These are phyloP conservation scores for Thielaviopsis cerberus DNA, from an alignment of 2,329 filamentous ascomycete genomes.

Conservation along the genomic window DNA sequence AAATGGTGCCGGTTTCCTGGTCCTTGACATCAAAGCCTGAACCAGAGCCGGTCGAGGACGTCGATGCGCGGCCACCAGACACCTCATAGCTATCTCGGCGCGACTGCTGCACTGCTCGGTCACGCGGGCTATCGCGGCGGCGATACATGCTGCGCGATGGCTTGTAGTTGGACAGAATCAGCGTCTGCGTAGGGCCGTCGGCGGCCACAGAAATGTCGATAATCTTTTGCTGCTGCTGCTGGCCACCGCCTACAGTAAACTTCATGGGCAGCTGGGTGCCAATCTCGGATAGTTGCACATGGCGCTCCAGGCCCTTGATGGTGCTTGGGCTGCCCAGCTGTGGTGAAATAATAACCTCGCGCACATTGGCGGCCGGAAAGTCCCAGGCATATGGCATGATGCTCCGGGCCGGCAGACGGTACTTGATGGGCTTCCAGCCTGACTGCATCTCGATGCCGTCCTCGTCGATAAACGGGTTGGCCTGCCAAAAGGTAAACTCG, in stretches of 20 bases:
- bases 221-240: conserved; percentile 68
- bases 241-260: conserved; percentile 46
- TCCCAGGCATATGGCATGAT: conserved; percentile 99
- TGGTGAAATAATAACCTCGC: conserved; percentile 69
- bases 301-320: conserved; percentile 46
- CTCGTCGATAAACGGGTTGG: conserved; percentile 80
- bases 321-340: conserved; percentile 26
- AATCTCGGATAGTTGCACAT: conserved; percentile 90
- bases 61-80: neutral
- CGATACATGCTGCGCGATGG: conserved; percentile 76
- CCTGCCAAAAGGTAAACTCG: conserved; percentile 92
- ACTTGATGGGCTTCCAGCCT: conserved; percentile 81
- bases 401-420: conserved; percentile 77
- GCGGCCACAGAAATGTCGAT: conserved; percentile 94
- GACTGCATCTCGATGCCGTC: conserved; percentile 69
- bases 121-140: conserved; percentile 5
- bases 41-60: neutral
- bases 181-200: conserved; percentile 82
- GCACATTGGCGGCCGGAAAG: conserved; percentile 91
- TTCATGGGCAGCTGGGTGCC: conserved; percentile 93
- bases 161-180: conserved; percentile 88
- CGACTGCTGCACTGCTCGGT: neutral
- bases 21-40: conserved; percentile 86
- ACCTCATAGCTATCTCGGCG: neutral
- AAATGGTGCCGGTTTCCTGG: conserved; percentile 68